Evolutionary conservation across 345 rosid genomes (phyloP), one percentile per base, ranked within the genome.

Genomic region (Toxicodendron radicans): DNA sequence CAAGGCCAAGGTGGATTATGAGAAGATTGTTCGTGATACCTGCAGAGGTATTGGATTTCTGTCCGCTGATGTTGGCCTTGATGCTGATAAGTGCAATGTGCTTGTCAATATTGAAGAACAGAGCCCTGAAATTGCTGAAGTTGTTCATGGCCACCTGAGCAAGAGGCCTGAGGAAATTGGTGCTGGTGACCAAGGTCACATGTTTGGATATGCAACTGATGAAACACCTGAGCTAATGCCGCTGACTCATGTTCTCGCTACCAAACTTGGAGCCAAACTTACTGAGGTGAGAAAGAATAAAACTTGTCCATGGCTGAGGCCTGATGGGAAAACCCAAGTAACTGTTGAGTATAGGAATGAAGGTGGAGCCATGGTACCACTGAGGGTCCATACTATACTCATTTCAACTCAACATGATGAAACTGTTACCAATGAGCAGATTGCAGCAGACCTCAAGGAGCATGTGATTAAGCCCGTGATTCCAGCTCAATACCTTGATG

Each of bases 181-280:
- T 16, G 81, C 75, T 11, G 78, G 78, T 21, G 78, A 73, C 65
- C 81, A 78, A 68, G 75, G 81, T 70, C 78, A 73, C 71, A 78
- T 78, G 81, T 78, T 73, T 24, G 81, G 81, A 52, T 78, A 78
- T 41, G 81, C 81, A 11, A 78, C 81, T 17, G 81, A 78, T 67
- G 81, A 78, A 65, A 78, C 81, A 6, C 63, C 75, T 58, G 78
- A 78, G 75, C 38, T 78, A 59, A 78, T 78, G 81, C 81, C 78
- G 3, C 66, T 78, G 51, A 78, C 78, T 56, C 81, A 68, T 16
- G 78, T 78, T 51, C 78, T 78, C 18, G 78, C 81, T 41, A 78
- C 78, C 43, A 73, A 78, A 59, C 75, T 78, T n/a, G 78, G 78
- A 58, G 66, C 75, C 58, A 78, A 58, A 74, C 78, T 73, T 27